Evolutionary conservation across 495 filamentous ascomycete species (phyloP).

Genomic region (Mytilinidion resinicola): DNA sequence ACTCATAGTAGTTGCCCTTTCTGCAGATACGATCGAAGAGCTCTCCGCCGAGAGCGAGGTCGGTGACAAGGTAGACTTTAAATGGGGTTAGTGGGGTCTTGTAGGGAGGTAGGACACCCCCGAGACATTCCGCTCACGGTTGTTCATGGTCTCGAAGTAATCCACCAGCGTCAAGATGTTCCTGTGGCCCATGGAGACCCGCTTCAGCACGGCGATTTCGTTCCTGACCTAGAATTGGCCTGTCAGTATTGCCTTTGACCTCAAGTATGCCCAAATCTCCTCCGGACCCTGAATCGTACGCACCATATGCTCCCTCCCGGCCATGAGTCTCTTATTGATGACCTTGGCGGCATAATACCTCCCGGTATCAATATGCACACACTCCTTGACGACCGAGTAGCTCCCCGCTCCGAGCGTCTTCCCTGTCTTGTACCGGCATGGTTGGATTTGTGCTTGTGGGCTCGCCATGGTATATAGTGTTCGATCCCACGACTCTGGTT

Average conservation of each 20-base stretch:
- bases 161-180: conserved; percentile 97
- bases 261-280: neutral
- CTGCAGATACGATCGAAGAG: conserved; percentile 97
- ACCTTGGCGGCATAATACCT: conserved; percentile 98
- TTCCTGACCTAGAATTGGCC: conserved; percentile 67
- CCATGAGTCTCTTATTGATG: conserved; percentile 98
- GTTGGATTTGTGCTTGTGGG: conserved; percentile 58
- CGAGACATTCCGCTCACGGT: conserved; percentile 46
- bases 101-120: neutral
- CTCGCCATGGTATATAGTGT: conserved; percentile 10
- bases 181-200: conserved; percentile 94
- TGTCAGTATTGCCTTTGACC: neutral
- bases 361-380: conserved; percentile 96
- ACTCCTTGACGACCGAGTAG: conserved; percentile 99
- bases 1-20: conserved; percentile 97
- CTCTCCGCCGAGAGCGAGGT: conserved; percentile 92
- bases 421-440: conserved; percentile 93
- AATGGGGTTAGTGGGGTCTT: neutral
- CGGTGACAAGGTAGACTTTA: conserved; percentile 89
- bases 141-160: conserved; percentile 99
- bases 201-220: conserved; percentile 94
- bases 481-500: conserved; percentile 15
- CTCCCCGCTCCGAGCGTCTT: conserved; percentile 95
- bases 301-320: conserved; percentile 97
- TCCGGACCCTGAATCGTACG: neutral